Base-by-base conservation (phyloP, 2,329 filamentous ascomycete genomes). In the Dactylellina leptospora region DNA sequence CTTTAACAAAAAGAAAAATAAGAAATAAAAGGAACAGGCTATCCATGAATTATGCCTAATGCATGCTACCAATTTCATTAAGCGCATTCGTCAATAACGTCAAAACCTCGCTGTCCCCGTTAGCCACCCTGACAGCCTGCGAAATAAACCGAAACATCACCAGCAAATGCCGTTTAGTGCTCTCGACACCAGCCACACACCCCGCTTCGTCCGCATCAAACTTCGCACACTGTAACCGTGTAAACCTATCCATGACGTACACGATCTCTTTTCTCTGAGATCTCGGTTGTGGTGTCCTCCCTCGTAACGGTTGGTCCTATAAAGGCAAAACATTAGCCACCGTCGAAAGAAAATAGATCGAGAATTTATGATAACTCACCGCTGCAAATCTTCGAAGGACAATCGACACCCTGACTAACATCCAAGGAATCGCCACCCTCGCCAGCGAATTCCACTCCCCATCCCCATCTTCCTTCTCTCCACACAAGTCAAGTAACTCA, bases 231-330 rank as follows among this genome's bases (percentile, higher is more conserved):
- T 70, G 33, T 16, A 68, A 20, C 16, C 83, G 82, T 1, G 90
- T 85, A 30, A 96, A 82, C 47, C 86, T 82, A 51, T 82, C 81
- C 16, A 97, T 82, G 22, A 93, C 84, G 77, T 90, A 89, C 3
- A 90, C 78, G 9, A 99, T 81, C 78, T 96, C 95, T 73, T 86
- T 88, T 44, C 91, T 85, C 77, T 96, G 91, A 6, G 87, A 88
- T 3, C 91, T 83, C 0, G 93, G 93, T 78, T 95, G 91, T 3
- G 95, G 95, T 87, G 96, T 95, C 53, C 88, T 85, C 0, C 95
- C 93, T 11, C 95, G 85, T 18, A 99, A 82, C 0, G 93, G 93
- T 78, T 97, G 93, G 79, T 99, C 95, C 76, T 76, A 61, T 18
- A 36, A 5, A 45, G 0, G 20, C 18, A 28, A 20, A 50, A 28